Percentiles rank a stretch among this genome's conserved stretches.
These are phyloP conservation scores for Blastobotrys apis DNA, from an alignment of 1,139 yeast genomes.

Conservation along the genomic window DNA sequence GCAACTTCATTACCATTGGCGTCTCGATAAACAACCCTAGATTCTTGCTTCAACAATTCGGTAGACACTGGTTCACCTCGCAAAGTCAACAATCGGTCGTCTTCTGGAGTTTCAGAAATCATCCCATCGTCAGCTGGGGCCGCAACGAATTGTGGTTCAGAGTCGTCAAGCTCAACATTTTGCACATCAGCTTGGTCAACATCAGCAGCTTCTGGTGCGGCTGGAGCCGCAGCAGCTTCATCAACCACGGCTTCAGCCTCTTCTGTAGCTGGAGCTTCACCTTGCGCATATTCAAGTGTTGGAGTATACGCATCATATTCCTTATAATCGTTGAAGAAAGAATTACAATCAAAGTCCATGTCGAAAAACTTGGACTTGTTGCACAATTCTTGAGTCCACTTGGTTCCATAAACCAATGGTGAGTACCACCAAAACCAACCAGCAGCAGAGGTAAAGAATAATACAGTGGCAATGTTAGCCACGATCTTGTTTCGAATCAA, in stretches of 20 bases:
- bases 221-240: constrained; percentile 10
- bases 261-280: constrained; percentile 11
- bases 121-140: constrained; percentile 21
- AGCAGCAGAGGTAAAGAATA: constrained; percentile 49
- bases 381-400: constrained; percentile 76
- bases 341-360: constrained; percentile 79
- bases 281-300: constrained; percentile 8
- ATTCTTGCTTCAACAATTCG: constrained; percentile 15
- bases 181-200: constrained; percentile 13
- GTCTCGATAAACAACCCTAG: constrained; percentile 32
- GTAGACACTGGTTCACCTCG: constrained; percentile 9
- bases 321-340: constrained; percentile 42
- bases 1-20: constrained; percentile 32
- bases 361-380: constrained; percentile 52
- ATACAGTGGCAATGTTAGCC: constrained; percentile 43
- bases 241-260: constrained; percentile 12
- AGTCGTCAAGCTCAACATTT: constrained; percentile 17
- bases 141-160: constrained; percentile 19
- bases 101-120: constrained; percentile 18
- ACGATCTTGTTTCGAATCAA: constrained; percentile 42
- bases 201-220: constrained; percentile 3
- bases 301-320: constrained; percentile 25
- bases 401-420: constrained; percentile 73
- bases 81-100: constrained; percentile 9
- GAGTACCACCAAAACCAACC: constrained; percentile 61